Evolutionary conservation across 441 rosid genomes (phyloP).

Genomic region (Erodium trifolium): DNA sequence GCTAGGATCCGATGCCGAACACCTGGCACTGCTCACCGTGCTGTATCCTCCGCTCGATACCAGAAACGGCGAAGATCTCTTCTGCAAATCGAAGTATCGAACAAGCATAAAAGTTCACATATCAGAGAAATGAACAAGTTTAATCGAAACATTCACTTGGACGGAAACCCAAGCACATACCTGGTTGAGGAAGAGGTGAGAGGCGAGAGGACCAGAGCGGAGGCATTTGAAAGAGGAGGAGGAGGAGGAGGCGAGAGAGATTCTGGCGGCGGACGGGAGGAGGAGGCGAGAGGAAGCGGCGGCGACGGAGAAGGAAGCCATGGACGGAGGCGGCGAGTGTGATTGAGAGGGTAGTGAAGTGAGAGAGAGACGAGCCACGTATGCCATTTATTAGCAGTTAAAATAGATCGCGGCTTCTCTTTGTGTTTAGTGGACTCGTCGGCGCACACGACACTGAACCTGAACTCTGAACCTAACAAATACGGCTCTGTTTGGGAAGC

Average conservation of each 20-base stretch:
- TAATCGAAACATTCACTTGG: background rate
- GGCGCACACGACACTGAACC: no score
- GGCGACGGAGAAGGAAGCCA: constrained; percentile 51
- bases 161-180: constrained; percentile 18
- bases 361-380: constrained; percentile 12
- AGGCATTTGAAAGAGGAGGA: constrained; percentile 25
- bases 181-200: constrained; percentile 34
- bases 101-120: background rate
- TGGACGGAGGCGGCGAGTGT: constrained; percentile 22
- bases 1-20: constrained; percentile 50
- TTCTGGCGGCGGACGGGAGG: constrained; percentile 25
- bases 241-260: no score
- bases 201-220: constrained; percentile 32
- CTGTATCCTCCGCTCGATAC: constrained; percentile 26
- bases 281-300: constrained; percentile 21
- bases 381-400: background rate
- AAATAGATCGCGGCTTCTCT: background rate
- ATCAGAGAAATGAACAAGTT: background rate
- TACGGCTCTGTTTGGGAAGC: no score
- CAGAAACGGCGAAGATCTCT: constrained; percentile 24
- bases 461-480: no score
- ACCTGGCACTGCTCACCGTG: constrained; percentile 17
- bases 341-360: constrained; percentile 11
- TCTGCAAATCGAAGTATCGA: constrained; percentile 31
- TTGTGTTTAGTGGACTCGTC: no score